These are phyloP conservation scores for Rhizophagus prolifer DNA, from an alignment of 192 early-diverging fungal species.

Conservation along the genomic window DNA sequence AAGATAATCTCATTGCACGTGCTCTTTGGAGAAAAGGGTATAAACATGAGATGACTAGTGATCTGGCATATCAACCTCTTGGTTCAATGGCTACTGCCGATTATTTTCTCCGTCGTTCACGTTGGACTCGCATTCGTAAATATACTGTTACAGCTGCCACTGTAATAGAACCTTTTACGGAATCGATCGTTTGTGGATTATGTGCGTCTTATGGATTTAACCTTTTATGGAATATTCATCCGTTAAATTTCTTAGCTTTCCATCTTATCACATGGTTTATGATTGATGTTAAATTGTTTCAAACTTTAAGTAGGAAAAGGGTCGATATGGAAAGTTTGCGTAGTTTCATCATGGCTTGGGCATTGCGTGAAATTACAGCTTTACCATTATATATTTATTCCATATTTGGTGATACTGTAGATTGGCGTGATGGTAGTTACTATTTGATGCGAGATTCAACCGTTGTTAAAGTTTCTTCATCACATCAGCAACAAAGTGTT, in stretches of 20 bases:
- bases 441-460: conserved; percentile 62
- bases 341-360: conserved; percentile 74
- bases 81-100: conserved; percentile 73
- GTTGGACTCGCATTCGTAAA: conserved; percentile 94
- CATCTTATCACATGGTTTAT: conserved; percentile 63
- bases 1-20: conserved; percentile 93
- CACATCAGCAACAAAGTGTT: conserved; percentile 24
- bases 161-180: conserved; percentile 88
- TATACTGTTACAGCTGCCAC: conserved; percentile 90
- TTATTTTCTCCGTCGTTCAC: conserved; percentile 79
- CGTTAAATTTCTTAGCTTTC: conserved; percentile 47
- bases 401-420: conserved; percentile 76
- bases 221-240: conserved; percentile 52
- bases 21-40: conserved; percentile 78
- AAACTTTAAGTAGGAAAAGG: conserved; percentile 34
- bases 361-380: conserved; percentile 76
- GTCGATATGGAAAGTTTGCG: conserved; percentile 37
- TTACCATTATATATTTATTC: conserved; percentile 84
- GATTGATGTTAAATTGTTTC: conserved; percentile 58
- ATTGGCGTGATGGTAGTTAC: conserved; percentile 85
- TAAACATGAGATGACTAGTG: conserved; percentile 83
- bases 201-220: conserved; percentile 69
- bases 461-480: conserved; percentile 39
- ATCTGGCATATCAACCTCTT: conserved; percentile 83
- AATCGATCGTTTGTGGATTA: conserved; percentile 77